phyloP scores from a whole-genome alignment of 1,284 basidiomycete genomes.

The Cutaneotrichosporon sp. region DNA sequence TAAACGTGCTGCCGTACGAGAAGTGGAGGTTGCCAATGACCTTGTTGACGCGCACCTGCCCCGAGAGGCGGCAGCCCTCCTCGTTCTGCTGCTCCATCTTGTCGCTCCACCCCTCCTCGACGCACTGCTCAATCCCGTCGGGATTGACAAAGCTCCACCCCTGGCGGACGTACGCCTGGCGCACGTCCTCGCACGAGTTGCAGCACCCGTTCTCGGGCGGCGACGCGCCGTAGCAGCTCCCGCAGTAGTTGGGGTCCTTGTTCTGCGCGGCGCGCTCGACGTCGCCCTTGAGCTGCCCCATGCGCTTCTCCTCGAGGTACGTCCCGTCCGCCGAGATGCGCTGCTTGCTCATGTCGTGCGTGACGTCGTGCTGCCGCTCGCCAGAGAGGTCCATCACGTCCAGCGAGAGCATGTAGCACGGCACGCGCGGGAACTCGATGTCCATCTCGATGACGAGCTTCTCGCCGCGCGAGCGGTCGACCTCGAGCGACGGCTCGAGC shows the following conservation, averaged over 20 bases:
- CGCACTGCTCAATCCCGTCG: slow-evolving; percentile 89
- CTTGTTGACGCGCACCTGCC: slow-evolving; percentile 93
- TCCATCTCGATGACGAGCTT: slow-evolving; percentile 90
- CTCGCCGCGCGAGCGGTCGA: slow-evolving; percentile 92
- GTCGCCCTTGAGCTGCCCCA: slow-evolving; percentile 70
- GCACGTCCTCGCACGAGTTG: slow-evolving; percentile 94
- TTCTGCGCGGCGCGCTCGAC: slow-evolving; percentile 72
- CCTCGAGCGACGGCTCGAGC: slow-evolving; percentile 84
- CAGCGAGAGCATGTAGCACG: slow-evolving; percentile 93
- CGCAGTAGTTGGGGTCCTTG: slow-evolving; percentile 74
- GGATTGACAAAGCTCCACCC: slow-evolving; percentile 96
- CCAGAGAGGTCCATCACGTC: slow-evolving; percentile 99
- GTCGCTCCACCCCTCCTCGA: slow-evolving; percentile 91
- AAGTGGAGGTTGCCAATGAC: slow-evolving; percentile 82
- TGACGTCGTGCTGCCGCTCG: slow-evolving; percentile 84
- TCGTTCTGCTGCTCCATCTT: slow-evolving; percentile 87
- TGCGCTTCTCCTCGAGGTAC: slow-evolving; percentile 58
- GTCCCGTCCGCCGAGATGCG: slow-evolving; percentile 68
- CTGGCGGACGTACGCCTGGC: slow-evolving; percentile 82
- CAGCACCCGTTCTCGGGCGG: slow-evolving; percentile 85
- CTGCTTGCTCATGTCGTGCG: slow-evolving; percentile 86
- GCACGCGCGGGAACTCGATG: slow-evolving; percentile 93
- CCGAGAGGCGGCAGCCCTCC: slow-evolving; percentile 93
- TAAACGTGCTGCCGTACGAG: slow-evolving; percentile 86
- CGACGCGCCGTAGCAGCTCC: slow-evolving; percentile 94